These are phyloP conservation scores for Malassezia sympodialis DNA, from an alignment of 1,284 basidiomycete species.

Conservation along the genomic window DNA sequence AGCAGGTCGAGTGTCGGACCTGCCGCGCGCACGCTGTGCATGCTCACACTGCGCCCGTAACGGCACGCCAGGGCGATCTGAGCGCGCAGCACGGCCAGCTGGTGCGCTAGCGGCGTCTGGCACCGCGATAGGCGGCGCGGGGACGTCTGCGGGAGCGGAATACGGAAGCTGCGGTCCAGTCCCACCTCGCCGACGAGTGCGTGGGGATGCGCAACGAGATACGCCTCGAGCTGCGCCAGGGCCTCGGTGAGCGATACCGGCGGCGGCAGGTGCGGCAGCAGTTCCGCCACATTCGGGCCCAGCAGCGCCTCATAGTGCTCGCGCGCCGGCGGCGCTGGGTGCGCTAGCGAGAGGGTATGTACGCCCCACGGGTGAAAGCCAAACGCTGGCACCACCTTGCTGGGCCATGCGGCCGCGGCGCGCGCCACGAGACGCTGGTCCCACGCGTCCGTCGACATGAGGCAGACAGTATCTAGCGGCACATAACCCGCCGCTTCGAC, in stretches of 20 bases:
- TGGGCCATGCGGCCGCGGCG: constrained; percentile 12
- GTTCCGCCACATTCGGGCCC: constrained; percentile 18
- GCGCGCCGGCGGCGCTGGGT: constrained; percentile 17
- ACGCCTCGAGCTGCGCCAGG: constrained; percentile 16
- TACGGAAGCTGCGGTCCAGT: constrained; percentile 36
- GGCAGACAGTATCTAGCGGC: constrained; percentile 19
- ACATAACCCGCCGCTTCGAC: constrained; percentile 9
- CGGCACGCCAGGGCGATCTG: constrained; percentile 32
- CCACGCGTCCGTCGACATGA: constrained; percentile 34
- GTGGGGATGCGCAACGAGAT: constrained; percentile 24
- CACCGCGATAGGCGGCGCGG: constrained; percentile 23
- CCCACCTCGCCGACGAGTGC: constrained; percentile 42
- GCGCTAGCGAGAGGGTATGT: constrained; percentile 30
- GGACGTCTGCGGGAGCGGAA: constrained; percentile 17
- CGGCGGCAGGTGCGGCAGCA: constrained; percentile 27
- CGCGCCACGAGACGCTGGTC: constrained; percentile 34
- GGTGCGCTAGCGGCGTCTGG: constrained; percentile 36
- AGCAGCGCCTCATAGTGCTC: constrained; percentile 31
- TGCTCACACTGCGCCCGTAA: constrained; percentile 30
- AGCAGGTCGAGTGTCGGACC: constrained; percentile 30
- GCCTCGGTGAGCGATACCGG: constrained; percentile 24
- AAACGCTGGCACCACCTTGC: constrained; percentile 27
- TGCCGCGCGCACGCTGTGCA: constrained; percentile 40
- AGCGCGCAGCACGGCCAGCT: constrained; percentile 27
- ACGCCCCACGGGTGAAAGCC: constrained; percentile 41